Percentiles rank a stretch among this genome's conserved stretches.
Evolutionary conservation across 108 stramenopile species (phyloP).

Genomic region (Cyclostephanos invisitatus): DNA sequence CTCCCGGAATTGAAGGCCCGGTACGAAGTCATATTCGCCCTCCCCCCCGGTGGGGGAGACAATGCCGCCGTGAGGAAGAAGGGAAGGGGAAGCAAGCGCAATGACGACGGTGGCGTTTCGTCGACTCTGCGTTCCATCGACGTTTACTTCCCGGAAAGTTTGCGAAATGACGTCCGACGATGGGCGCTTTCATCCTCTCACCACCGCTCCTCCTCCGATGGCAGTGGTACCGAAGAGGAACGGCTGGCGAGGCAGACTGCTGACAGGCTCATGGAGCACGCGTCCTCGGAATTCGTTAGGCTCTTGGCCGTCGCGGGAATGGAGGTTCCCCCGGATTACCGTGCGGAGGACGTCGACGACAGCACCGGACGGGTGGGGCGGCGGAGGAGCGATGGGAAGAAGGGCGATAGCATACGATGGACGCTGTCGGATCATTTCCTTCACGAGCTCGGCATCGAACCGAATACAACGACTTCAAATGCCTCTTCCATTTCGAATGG

Average conservation of each 20-base stretch:
- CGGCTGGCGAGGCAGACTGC: conserved; percentile 15
- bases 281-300: conserved; percentile 52
- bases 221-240: background rate
- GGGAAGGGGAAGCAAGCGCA: conserved; percentile 4
- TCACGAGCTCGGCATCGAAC: conserved; percentile 46
- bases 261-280: conserved; percentile 33
- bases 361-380: background rate
- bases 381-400: background rate
- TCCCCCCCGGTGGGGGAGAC: background rate
- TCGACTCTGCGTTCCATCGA: conserved; percentile 25
- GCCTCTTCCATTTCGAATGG: too few species aligned
- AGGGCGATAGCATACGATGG: conserved; percentile 12
- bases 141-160: conserved; percentile 26
- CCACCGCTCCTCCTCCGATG: background rate
- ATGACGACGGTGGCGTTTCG: conserved; percentile 5
- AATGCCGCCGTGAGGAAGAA: conserved; percentile 1
- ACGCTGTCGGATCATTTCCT: conserved; percentile 48
- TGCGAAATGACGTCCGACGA: conserved; percentile 19
- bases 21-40: conserved; percentile 36
- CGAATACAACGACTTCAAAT: background rate
- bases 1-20: conserved; percentile 21
- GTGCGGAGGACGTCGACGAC: background rate
- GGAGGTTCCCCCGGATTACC: conserved; percentile 38
- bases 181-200: conserved; percentile 21
- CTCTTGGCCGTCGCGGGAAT: conserved; percentile 72